These are phyloP conservation scores for Halophytophthora polymorphica DNA, from an alignment of 352 stramenopile species.

Conservation along the genomic window DNA sequence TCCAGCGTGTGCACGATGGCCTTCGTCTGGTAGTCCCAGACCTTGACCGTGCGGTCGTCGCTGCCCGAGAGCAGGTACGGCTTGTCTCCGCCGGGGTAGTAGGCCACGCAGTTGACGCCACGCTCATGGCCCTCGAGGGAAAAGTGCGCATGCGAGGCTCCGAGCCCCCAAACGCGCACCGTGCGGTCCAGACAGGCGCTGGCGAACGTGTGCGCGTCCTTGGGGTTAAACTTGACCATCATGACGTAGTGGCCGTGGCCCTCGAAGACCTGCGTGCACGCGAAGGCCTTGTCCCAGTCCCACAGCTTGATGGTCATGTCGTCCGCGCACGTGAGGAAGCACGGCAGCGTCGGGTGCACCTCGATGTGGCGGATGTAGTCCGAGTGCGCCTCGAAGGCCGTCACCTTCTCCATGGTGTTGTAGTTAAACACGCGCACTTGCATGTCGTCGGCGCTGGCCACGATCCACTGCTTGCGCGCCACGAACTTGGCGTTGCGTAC, in stretches of 20 bases:
- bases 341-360: constrained; percentile 96
- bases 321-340: constrained; percentile 95
- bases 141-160: constrained; percentile 92
- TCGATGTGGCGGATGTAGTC: constrained; percentile 99
- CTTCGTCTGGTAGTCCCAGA: constrained; percentile 99
- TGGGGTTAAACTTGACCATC: constrained; percentile 99
- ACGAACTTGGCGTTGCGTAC: constrained; percentile 95
- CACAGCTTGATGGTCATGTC: constrained; percentile 99
- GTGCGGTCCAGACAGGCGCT: constrained; percentile 96
- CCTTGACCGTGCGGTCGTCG: constrained; percentile 97
- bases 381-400: constrained; percentile 94
- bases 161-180: constrained; percentile 95
- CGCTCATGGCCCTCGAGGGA: constrained; percentile 91
- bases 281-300: constrained; percentile 94
- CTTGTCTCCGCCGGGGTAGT: constrained; percentile 98
- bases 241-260: constrained; percentile 99
- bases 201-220: constrained; percentile 99
- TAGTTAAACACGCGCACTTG: constrained; percentile 98
- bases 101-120: constrained; percentile 99
- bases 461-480: constrained; percentile 97
- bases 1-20: constrained; percentile 98
- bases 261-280: constrained; percentile 79
- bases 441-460: constrained; percentile 96
- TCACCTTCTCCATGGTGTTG: constrained; percentile 98
- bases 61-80: constrained; percentile 97